Evolutionary conservation across 768 basidiomycete genomes (phyloP), one percentile per base, ranked within the genome.

Genomic region (Amyloporia xantha): DNA sequence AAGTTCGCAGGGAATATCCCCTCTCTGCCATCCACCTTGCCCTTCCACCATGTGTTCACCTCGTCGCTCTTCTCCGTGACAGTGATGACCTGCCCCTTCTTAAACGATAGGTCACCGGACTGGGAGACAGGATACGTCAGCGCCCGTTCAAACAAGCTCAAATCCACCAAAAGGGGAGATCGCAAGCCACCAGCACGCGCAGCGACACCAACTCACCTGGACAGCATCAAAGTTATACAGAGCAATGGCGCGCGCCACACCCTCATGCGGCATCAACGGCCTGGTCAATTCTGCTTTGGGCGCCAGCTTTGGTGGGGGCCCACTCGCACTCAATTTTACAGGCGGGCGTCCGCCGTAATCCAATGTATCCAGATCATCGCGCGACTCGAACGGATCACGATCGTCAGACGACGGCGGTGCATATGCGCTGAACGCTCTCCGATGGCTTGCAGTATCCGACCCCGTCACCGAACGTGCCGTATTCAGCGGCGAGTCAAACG

Each of bases 1-100:
- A 87, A 88, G 62, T 90, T 90, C 13, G 88, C 88, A 27, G 88
- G 88, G 63, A 91, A 91, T 39, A 84, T 76, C 0, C 89, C 89
- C 54, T 77, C 69, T 33, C 71, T 63, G 13, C 74, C 75, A 19
- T 76, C 66, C 1, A 81, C 52, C 59, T 77, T 83, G n/a, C 88
- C 88, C 12, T 73, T 83, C 88, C 88, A 91, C 88, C 88, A 91
- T 54, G 89, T 85, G 59, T 91, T 79, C 9, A 68, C 78, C 38
- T 78, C 86, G 28, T 81, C 72, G 52, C 80, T 89, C 69, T 77
- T 87, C 63, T 82, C 69, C 10, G 76, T 80, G 19, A 91, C 69
- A 13, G 66, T 71, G 41, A 91, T 84, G 12, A 91, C 74, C 53
- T 89, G 83, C 1, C 88, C 88, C 60, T 82, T 89, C 12, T 67